Evolutionary conservation across 352 stramenopile species (phyloP).

Genomic region (Sclerospora graminicola): DNA sequence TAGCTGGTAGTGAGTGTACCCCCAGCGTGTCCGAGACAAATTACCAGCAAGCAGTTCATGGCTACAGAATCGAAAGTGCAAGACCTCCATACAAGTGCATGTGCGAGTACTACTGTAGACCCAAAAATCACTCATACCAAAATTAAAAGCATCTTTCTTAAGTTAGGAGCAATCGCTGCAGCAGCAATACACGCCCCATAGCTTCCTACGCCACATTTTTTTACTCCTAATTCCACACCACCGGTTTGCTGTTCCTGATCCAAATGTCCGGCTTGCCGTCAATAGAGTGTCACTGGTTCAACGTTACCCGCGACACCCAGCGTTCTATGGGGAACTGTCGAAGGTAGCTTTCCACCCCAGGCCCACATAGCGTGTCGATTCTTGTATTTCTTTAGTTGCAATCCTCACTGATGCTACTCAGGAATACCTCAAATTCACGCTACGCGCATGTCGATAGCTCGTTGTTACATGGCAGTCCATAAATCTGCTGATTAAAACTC

Average conservation of each 20-base stretch:
- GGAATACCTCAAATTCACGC: slow-evolving; percentile 26
- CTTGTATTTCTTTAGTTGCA: slow-evolving; percentile 37
- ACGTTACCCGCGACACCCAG: slow-evolving; percentile 40
- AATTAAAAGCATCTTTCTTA: too few species aligned
- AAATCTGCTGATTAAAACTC: slow-evolving; percentile 42
- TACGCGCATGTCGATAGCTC: slow-evolving; percentile 26
- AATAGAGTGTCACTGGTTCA: slow-evolving; percentile 31
- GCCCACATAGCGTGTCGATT: slow-evolving; percentile 29
- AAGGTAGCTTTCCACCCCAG: slow-evolving; percentile 27
- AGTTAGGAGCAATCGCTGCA: too few species aligned
- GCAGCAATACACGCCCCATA: not conserved
- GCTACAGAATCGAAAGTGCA: too few species aligned
- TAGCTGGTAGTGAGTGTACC: too few species aligned
- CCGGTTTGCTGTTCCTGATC: slow-evolving; percentile 15
- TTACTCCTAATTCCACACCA: slow-evolving; percentile 6
- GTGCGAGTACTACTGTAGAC: too few species aligned
- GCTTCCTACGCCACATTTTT: not conserved
- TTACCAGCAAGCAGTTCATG: too few species aligned
- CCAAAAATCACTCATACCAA: too few species aligned
- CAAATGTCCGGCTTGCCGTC: slow-evolving; percentile 44
- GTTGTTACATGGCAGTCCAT: slow-evolving; percentile 26
- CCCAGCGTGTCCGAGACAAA: too few species aligned
- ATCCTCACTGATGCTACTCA: slow-evolving; percentile 38
- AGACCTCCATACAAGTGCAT: too few species aligned
- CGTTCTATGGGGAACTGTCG: too few species aligned